Base-by-base conservation (phyloP, 176 grass and related monocot species). In the Pontederia crassipes region DNA sequence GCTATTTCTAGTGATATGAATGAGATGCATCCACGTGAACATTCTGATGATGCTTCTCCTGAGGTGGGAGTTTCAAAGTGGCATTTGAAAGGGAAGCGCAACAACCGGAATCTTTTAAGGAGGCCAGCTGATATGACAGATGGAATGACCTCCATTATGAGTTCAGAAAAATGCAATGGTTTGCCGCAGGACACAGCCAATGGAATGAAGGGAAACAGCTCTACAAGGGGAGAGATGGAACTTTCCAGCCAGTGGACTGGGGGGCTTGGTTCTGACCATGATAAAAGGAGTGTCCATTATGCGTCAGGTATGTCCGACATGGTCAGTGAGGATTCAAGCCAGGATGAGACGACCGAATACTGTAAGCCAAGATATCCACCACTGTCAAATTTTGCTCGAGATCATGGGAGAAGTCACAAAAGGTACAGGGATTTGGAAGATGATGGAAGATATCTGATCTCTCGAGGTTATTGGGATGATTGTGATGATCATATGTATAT, bases 11-110 rank as follows among this genome's bases (percentile, higher is more conserved):
- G 55, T 48, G 81, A 74, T 46, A 56, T 78, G 53, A 56, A 46
- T 45, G 67, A 82, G 28, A 64, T 74, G 9, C 86, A 96, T 69
- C 72, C 72, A 61, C 74, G 74, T 28, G 80, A 89, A 51, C 82
- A 85, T 12, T 4, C 57, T 78, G 81, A 74, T 48, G 72, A 75
- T 79, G 75, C 58, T 78, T 81, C 75, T 65, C 67, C 81, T 76
- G 86, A 81, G 18, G 49, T 59, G 28, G 86, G 81, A 73, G 81
- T 87, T 49, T 96, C 86, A 28, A 89, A 72, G 49, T 96, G 91
- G 91, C 84, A 80, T 74, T 85, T 87, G 65, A 96, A 96, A 82
- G 86, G 91, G 59, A 96, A 96, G 83, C 91, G 86, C 75, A 96
- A 90, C 71, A 90, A 24, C 67, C 78, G 86, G 69, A 90, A 77